A percentile compares a stretch with the other conserved stretches of the same genome.
Evolutionary conservation across 768 basidiomycete species (phyloP).

Genomic region (Lentinula raphanica): DNA sequence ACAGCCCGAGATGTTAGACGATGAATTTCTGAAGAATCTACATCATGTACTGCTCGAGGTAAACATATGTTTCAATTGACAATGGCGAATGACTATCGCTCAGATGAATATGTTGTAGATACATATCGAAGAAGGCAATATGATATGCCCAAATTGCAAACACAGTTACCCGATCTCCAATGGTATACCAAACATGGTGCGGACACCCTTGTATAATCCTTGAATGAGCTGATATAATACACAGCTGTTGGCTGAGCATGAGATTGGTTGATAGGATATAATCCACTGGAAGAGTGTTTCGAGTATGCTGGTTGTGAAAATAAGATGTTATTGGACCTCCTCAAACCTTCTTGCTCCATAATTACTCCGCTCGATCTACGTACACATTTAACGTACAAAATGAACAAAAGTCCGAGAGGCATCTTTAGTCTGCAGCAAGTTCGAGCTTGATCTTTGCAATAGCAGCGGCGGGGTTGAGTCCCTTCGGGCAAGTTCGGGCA

Average conservation of each 20-base stretch:
- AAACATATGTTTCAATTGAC: conserved; percentile 7
- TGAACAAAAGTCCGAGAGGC: neutral
- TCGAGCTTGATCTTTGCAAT: conserved; percentile 94
- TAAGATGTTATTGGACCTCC: neutral
- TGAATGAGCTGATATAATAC: conserved; percentile 1
- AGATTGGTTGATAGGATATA: conserved; percentile 76
- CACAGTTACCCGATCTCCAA: conserved; percentile 88
- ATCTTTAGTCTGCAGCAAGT: conserved; percentile 62
- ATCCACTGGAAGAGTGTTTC: neutral
- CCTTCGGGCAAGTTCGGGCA: conserved; percentile 95
- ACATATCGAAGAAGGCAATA: conserved; percentile 84
- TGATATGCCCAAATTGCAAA: conserved; percentile 90
- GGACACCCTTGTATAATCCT: conserved; percentile 9
- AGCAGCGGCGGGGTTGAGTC: conserved; percentile 86
- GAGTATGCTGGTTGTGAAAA: neutral
- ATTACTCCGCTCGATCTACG: neutral
- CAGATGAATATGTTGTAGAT: conserved; percentile 49
- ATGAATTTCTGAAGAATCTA: conserved; percentile 75
- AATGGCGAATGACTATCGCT: neutral
- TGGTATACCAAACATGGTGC: conserved; percentile 98
- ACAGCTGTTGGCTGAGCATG: conserved; percentile 89
- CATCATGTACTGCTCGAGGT: conserved; percentile 95
- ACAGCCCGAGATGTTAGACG: conserved; percentile 69
- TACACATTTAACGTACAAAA: neutral
- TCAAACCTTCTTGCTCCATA: neutral